Evolutionary conservation across 208 protist genomes (phyloP), one percentile per base, ranked within the genome.

Genomic region (Herpetomonas muscarum): DNA sequence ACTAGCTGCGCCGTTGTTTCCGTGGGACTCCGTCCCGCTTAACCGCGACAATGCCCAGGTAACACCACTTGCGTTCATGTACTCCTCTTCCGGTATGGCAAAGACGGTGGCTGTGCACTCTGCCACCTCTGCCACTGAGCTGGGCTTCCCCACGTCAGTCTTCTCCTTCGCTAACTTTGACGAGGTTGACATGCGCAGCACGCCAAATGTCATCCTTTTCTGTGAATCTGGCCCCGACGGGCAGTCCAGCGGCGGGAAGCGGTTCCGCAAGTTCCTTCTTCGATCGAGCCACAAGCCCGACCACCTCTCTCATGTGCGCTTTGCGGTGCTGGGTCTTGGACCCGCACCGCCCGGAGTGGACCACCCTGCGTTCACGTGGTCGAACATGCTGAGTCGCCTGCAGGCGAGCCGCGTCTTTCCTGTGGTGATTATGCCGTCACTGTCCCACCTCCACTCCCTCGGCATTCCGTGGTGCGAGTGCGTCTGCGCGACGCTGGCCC

Each of bases 331-430:
- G 3, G 73, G 73, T 6, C 54, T 85, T 19, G 64, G 69, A 22
- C 1, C 62, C 10, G 65, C 62, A 6, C 58, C 61, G 2, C 19
- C 48, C 13, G 48, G 25, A 26, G 61, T 76, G 13, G 50, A 57
- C 5, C 67, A 72, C 60, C 63, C 76, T 3, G 76, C 72, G 10
- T 72, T 71, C 37, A 7, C 54, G 10, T 75, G 64, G 64, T 44
- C 72, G 1, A 62, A 54, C 34, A 22, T 74, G 47, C 56, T 85
- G 12, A 54, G 48, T 1, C 56, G 63, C 0, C 48, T 85, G 48
- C 77, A 85, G 47, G 77, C 69, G 1, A 85, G 32, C 29, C 64
- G 77, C 36, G 73, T 85, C n/a, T 75, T 85, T 42, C 77, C 77
- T 7, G 71, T 79, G 22, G 41, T 67, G n/a, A 58, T 70, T 5